Base-by-base conservation (phyloP, 208 protist species). In the Novymonas esmeraldas region DNA sequence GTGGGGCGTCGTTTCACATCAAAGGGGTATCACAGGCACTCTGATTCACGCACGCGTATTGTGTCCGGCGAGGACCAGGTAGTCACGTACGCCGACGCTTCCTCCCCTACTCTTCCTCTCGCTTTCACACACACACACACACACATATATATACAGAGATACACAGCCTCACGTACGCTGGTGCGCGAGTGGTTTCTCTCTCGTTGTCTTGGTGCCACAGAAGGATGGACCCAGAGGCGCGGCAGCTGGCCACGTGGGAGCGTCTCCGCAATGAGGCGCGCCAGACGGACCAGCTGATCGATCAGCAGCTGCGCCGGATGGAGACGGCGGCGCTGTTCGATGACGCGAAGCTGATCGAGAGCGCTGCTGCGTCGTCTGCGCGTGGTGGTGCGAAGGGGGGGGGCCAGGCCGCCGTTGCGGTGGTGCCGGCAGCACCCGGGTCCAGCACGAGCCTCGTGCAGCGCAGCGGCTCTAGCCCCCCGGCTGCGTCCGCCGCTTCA, bases 261-360 rank as follows among this genome's bases (percentile, higher is more conserved):
- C 74, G 77, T 1, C 75, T 91, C 52, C 85, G 89, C 18, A 78
- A 73, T 24, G 85, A 95, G 58, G 89, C 79, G 18, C 82, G 85
- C 18, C 85, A 91, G 34, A 61, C 69, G 3, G 89, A 95, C 28
- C 59, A 77, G 28, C 54, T 77, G 11, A 60, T 91, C 49, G 85
- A 95, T 50, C 69, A 76, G 22, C 75, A 95, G 62, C 72, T 95
- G 6, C 64, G 46, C 24, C 59, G 46, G 9, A 57, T 95, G 13
- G 89, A 95, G 42, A 33, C 18, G 2, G 48, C 73, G 7, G 74
- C 84, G 0, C 68, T 75, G 39, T 73, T 85, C 22, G 70, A 78
- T 28, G 81, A 86, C 1, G 54, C 42, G 29, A 67, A 64, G 31
- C 42, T 74, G 0, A 26, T 55, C 31, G 33, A 38, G 16, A 42